Evolutionary conservation across 768 basidiomycete genomes (phyloP), one percentile per base, ranked within the genome.

Genomic region (Tephrocybe sp.): DNA sequence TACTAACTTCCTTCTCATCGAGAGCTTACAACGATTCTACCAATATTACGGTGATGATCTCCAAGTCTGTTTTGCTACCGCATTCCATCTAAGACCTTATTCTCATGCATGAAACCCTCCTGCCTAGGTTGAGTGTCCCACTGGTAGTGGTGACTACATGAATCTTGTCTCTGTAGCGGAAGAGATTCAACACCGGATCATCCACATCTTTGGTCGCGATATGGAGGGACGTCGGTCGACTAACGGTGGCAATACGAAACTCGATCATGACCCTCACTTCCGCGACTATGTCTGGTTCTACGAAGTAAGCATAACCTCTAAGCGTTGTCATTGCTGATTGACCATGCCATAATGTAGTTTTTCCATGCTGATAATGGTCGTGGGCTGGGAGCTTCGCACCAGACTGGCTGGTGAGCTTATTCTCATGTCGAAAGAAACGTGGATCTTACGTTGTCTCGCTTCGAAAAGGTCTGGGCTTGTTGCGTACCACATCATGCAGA

Each of bases 171-270:
- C 83, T 51, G 93, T 96, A 16, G 93, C 97, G 5, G 96, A 98
- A 62, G 97, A 99, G 68, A 94, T 99, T 49, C 97, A 98, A 68
- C 96, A 98, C 64, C 87, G 97, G n/a, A 85, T 98, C 55, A 99
- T 98, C 49, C 94, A 98, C 67, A 93, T 99, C 60, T 99, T 99
- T 62, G 86, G 91, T n/a, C 84, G 94, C 22, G 96, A 99, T 64
- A 67, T 81, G 55, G 80, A 91, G 53, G 94, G 95, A 9, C 79
- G 82, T 54, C 78, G 97, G 35, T 94, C 97, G 0, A 89, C 87
- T 14, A 98, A 99, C 63, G 97, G 95, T 16, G 92, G 92, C 6
- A 88, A 88, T 62, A 75, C 81, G 32, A 89, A 85, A 65, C 71
- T 99, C 57, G 91, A 99, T 67, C 76, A 79, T 51, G 97, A 99